These are phyloP conservation scores for Candida montana DNA, from an alignment of 805 yeast species.

Conservation along the genomic window DNA sequence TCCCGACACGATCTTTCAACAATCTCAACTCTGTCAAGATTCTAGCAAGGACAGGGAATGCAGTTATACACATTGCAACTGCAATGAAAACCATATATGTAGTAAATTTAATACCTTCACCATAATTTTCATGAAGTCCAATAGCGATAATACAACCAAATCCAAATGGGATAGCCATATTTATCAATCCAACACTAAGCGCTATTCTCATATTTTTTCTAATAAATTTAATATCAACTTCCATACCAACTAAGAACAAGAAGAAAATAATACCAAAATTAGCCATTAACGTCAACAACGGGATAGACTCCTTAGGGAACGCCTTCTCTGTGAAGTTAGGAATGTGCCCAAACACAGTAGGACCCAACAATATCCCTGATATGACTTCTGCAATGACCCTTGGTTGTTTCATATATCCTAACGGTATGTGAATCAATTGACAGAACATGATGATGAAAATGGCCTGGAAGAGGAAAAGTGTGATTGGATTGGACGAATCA, in stretches of 20 bases:
- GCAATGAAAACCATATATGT: conserved; percentile 78
- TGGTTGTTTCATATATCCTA: conserved; percentile 64
- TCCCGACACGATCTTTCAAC: conserved; percentile 67
- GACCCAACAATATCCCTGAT: conserved; percentile 71
- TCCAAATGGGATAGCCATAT: conserved; percentile 77
- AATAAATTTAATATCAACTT: conserved; percentile 66
- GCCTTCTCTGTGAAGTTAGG: conserved; percentile 61
- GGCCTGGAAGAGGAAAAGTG: conserved; percentile 67
- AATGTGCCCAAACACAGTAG: conserved; percentile 66
- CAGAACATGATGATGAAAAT: conserved; percentile 55
- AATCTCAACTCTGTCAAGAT: conserved; percentile 69
- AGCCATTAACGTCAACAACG: conserved; percentile 62
- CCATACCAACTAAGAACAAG: conserved; percentile 72
- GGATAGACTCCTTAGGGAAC: conserved; percentile 58
- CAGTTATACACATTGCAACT: conserved; percentile 79
- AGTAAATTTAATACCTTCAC: conserved; percentile 48
- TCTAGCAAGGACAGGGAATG: conserved; percentile 79
- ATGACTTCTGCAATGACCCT: conserved; percentile 78
- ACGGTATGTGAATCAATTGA: conserved; percentile 54
- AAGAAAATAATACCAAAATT: conserved; percentile 71
- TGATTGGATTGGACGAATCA: conserved; percentile 52
- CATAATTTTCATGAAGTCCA: conserved; percentile 59
- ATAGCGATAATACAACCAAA: conserved; percentile 67
- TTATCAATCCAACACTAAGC: conserved; percentile 59
- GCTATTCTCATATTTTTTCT: conserved; percentile 58